Evolutionary conservation across 192 early-diverging fungal genomes (phyloP).

Genomic region (Coemansia sp.): DNA sequence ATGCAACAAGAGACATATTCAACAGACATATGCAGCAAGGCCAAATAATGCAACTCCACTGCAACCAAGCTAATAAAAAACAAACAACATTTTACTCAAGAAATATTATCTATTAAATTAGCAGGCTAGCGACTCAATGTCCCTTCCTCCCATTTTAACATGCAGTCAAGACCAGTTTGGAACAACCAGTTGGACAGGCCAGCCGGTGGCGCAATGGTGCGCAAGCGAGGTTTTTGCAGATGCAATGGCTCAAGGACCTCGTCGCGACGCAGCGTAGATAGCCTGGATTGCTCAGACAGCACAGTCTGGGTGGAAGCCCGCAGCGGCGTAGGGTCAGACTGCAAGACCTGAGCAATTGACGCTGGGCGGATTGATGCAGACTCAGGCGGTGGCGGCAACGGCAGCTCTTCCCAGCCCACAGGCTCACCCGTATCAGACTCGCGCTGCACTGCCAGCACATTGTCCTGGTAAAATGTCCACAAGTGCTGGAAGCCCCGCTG

Average conservation of each 20-base stretch:
- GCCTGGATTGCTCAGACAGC: too few relatives aligned
- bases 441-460: constrained; percentile 38
- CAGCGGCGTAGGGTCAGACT: constrained; percentile 8
- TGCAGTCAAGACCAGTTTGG: constrained; percentile 46
- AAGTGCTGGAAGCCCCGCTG: constrained; percentile 51
- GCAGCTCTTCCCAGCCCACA: constrained; percentile 42
- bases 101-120: too few relatives aligned
- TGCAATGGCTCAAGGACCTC: constrained; percentile 42
- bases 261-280: constrained; percentile 9
- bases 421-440: constrained; percentile 36
- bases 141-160: constrained; percentile 45
- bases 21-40: too few relatives aligned
- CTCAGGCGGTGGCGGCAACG: constrained; percentile 25
- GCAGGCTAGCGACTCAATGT: constrained; percentile 10
- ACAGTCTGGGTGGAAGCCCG: constrained; percentile 21
- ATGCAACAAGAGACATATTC: too few relatives aligned
- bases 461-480: constrained; percentile 53
- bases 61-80: too few relatives aligned
- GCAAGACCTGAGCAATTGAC: not conserved
- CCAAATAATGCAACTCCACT: too few relatives aligned
- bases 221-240: constrained; percentile 11
- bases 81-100: too few relatives aligned
- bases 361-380: constrained; percentile 16
- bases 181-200: constrained; percentile 49
- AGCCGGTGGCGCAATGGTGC: constrained; percentile 14